Percentiles rank a stretch among this genome's conserved stretches.
Conservation (phyloP, 176 grass and related monocot species). For the Chloris gayana region DNA sequence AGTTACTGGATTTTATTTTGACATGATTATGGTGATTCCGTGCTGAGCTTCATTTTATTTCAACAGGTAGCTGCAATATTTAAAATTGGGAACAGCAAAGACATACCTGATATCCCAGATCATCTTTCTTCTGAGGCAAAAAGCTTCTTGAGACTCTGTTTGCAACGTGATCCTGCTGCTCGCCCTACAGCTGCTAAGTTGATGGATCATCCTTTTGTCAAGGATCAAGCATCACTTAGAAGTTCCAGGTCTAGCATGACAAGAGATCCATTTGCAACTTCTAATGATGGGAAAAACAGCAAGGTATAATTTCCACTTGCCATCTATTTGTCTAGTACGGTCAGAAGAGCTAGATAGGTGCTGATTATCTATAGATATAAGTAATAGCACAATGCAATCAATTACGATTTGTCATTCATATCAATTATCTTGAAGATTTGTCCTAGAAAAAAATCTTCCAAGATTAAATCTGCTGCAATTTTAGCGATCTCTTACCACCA, state of each 20-base stretch:
- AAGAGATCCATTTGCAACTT: conserved; percentile 40
- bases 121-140: conserved; percentile 76
- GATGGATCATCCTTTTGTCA: conserved; percentile 85
- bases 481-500: conserved; percentile 18
- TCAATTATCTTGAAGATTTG: background rate
- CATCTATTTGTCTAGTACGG: background rate
- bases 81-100: conserved; percentile 99
- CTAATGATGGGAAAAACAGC: conserved; percentile 32
- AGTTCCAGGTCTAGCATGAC: conserved; percentile 50
- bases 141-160: conserved; percentile 79
- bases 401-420: background rate
- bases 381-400: background rate
- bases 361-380: background rate
- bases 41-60: conserved; percentile 40
- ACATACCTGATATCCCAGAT: conserved; percentile 92
- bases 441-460: too few species aligned
- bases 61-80: conserved; percentile 96
- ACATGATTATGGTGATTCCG: conserved; percentile 1
- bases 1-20: conserved; percentile 18
- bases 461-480: background rate
- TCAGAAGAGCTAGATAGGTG: conserved; percentile 4
- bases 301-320: conserved; percentile 31
- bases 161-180: conserved; percentile 86
- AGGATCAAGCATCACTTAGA: conserved; percentile 53
- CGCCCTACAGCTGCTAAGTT: conserved; percentile 85